Evolutionary conservation across 83 land plant species (phyloP), one percentile per base, ranked within the genome.

Genomic region (Picea abies): DNA sequence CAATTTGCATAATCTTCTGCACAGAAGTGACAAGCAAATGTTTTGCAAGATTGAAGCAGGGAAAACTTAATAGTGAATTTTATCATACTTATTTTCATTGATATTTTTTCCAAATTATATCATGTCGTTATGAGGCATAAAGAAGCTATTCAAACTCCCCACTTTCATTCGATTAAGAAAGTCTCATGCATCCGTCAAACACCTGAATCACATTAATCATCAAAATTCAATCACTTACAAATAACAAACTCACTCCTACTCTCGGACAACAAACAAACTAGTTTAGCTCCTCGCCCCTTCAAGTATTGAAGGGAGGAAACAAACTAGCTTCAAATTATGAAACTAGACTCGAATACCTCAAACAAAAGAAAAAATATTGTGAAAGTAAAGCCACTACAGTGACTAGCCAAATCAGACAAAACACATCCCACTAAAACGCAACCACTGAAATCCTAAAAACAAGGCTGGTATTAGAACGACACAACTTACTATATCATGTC

Each of bases 161-260:
- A 16, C 61, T 76, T 60, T 76, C 78, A 76, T 76, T 76, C 39
- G 35, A 22, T 76, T 76, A 52, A 52, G 61, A 76, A 47, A 76
- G 78, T 49, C 56, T 49, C 56, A 70, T 17, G 47, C 39, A 70
- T 25, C 73, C 22, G 2, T 70, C 44, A 70, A 70, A 70, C 47
- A 70, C 73, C 47, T 70, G 73, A 70, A 70, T 35, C 73, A 70
- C n/a, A 70, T 70, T 70, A 37, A 70, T 17, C 35, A 44, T 35
- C 73, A 70, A 70, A 70, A 70, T 70, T 70, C 44, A 49, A 70
- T 70, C 73, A 70, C 47, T 70, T 70, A 1, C 73, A 70, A 70
- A 20, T 16, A 70, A 16, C 73, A 37, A 35, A 20, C 47, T 35
- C 73, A 70, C 39, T 41, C 47, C 73, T 32, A 69, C 41, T 29